Conservation (phyloP, 2,329 filamentous ascomycete species). For the Pyrenophora teres region DNA sequence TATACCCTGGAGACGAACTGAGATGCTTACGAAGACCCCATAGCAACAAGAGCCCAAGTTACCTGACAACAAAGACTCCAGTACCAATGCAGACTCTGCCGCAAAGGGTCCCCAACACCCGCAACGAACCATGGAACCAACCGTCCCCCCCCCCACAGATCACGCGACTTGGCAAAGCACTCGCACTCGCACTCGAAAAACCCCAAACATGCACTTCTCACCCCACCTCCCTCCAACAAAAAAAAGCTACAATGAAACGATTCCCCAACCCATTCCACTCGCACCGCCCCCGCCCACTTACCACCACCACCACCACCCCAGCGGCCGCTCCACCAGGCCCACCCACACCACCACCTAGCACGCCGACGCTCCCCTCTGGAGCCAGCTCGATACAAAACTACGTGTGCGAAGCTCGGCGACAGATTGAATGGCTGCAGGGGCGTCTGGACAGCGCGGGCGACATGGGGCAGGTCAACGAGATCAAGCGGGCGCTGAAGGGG, state of each 20-base stretch:
- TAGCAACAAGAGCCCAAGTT: too few relatives aligned
- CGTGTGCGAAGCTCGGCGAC: constrained; percentile 2
- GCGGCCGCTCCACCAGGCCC: neutral
- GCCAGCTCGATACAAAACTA: constrained; percentile 3
- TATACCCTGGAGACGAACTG: too few relatives aligned
- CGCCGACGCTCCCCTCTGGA: neutral
- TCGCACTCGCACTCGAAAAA: neutral
- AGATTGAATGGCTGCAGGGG: constrained; percentile 21
- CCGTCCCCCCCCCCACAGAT: neutral
- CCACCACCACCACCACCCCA: too few relatives aligned
- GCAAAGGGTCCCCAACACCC: neutral
- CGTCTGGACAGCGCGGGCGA: constrained; percentile 19
- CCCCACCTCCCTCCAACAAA: too few relatives aligned
- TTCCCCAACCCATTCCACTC: neutral
- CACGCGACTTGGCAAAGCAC: neutral
- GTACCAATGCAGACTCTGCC: neutral
- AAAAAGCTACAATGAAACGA: constrained; percentile 4
- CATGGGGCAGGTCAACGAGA: constrained; percentile 22
- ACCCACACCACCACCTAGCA: neutral
- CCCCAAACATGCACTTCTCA: too few relatives aligned
- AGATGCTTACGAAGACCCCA: too few relatives aligned
- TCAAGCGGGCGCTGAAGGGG: constrained; percentile 26
- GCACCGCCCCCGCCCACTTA: neutral
- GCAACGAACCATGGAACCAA: neutral
- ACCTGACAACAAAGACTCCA: neutral